phyloP scores from a whole-genome alignment of 2,329 filamentous ascomycete species.

The Fusarium sarcochroum region DNA sequence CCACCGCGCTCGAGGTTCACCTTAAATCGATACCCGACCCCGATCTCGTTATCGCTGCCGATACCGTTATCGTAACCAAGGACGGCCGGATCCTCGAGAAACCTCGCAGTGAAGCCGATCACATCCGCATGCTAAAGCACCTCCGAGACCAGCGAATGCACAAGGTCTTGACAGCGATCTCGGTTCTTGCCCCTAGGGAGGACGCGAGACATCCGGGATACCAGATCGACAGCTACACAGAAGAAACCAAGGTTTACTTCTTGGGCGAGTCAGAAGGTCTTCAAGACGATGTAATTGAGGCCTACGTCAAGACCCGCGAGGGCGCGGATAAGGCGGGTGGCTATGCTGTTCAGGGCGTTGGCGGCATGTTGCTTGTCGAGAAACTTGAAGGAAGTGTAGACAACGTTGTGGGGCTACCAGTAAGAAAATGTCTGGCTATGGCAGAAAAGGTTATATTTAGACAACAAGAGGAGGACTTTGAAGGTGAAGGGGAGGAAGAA shows the following conservation, averaged over 20 bases:
- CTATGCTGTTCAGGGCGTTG: conserved; percentile 93
- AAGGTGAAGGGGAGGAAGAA: conserved; percentile 62
- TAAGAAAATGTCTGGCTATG: conserved; percentile 81
- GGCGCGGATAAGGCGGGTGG: conserved; percentile 97
- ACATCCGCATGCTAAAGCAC: conserved; percentile 85
- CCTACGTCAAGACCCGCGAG: conserved; percentile 86
- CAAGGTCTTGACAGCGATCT: conserved; percentile 88
- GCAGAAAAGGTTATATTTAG: conserved; percentile 90
- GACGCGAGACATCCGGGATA: conserved; percentile 90
- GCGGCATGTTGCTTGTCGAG: conserved; percentile 88
- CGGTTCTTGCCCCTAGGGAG: conserved; percentile 83
- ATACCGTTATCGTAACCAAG: conserved; percentile 87
- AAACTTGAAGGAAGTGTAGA: conserved; percentile 91
- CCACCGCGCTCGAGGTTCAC: conserved; percentile 59
- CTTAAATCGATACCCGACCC: conserved; percentile 73
- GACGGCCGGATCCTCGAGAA: conserved; percentile 90
- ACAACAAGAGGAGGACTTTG: conserved; percentile 75
- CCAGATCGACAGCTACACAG: conserved; percentile 82
- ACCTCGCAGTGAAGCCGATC: conserved; percentile 83
- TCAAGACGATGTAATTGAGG: conserved; percentile 84
- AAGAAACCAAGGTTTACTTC: conserved; percentile 94
- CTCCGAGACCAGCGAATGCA: conserved; percentile 84
- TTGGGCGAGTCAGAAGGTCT: conserved; percentile 72
- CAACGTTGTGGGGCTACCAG: conserved; percentile 92
- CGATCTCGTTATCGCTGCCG: conserved; percentile 87